These are phyloP conservation scores for Zangia roseola DNA, from an alignment of 768 basidiomycete species.

Conservation along the genomic window DNA sequence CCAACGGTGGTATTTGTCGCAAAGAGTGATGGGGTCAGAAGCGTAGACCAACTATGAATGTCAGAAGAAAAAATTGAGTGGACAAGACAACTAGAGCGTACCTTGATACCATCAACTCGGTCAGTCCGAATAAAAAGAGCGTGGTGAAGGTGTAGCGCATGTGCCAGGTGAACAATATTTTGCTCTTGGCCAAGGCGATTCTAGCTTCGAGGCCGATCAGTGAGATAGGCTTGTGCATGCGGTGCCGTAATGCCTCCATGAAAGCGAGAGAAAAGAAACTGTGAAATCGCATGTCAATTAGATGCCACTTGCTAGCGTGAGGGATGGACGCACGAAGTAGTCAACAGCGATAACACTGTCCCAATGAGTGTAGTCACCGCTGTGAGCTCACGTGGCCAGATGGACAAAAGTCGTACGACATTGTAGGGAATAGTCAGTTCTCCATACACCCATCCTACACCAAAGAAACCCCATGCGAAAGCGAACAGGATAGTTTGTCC, in stretches of 20 bases:
- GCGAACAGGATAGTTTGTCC: background rate
- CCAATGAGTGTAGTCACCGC: background rate
- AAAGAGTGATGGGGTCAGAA: slow-evolving; percentile 7
- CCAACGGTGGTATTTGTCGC: background rate
- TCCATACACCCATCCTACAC: background rate
- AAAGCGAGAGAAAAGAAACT: slow-evolving; percentile 4
- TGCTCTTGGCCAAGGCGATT: slow-evolving; percentile 1
- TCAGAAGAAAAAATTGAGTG: background rate
- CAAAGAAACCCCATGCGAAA: background rate
- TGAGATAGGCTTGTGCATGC: slow-evolving; percentile 10
- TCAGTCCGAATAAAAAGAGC: background rate
- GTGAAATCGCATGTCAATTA: background rate
- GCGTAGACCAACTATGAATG: slow-evolving; percentile 12
- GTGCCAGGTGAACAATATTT: background rate
- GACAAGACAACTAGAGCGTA: background rate
- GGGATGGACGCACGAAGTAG: background rate
- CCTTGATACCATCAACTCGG: slow-evolving; percentile 6
- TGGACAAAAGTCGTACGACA: too few species aligned
- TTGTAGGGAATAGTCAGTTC: background rate
- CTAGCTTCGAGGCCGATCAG: background rate
- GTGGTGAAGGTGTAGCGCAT: background rate
- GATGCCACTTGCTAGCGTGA: too few species aligned
- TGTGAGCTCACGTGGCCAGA: too few species aligned
- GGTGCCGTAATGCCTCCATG: slow-evolving; percentile 9
- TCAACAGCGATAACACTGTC: background rate